These are phyloP conservation scores for Hypoxylon sp. DNA, from an alignment of 2,329 filamentous ascomycete species.

Conservation along the genomic window DNA sequence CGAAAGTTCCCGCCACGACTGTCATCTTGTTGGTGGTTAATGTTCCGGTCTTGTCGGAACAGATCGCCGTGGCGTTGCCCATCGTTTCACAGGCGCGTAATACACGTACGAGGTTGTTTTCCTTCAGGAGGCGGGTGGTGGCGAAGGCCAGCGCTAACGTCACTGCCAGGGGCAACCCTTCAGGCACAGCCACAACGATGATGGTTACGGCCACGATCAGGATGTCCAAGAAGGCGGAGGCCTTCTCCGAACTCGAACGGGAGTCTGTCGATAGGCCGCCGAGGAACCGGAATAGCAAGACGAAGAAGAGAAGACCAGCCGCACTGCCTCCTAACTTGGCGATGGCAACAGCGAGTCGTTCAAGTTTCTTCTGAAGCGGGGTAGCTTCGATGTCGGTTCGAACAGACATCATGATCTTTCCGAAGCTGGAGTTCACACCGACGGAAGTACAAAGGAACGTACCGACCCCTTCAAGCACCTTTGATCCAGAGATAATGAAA, in stretches of 20 bases:
- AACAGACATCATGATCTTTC: constrained; percentile 68
- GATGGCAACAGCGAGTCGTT: constrained; percentile 63
- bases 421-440: constrained; percentile 66
- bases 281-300: constrained; percentile 82
- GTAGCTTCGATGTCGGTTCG: constrained; percentile 65
- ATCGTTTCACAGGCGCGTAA: constrained; percentile 77
- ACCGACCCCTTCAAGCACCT: constrained; percentile 66
- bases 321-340: constrained; percentile 71
- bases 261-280: constrained; percentile 67
- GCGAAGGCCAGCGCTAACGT: constrained; percentile 76
- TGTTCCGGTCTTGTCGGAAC: constrained; percentile 83
- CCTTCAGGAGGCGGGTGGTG: constrained; percentile 75
- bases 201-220: constrained; percentile 75
- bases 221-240: constrained; percentile 71
- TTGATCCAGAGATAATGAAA: constrained; percentile 71
- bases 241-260: constrained; percentile 65
- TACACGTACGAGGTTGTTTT: constrained; percentile 77
- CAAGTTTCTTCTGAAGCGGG: constrained; percentile 66
- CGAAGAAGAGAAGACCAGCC: constrained; percentile 80
- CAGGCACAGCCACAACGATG: constrained; percentile 76
- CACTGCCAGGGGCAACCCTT: constrained; percentile 75
- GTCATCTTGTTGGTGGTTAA: constrained; percentile 82
- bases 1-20: constrained; percentile 78
- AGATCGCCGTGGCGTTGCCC: constrained; percentile 80
- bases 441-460: constrained; percentile 67